These are phyloP conservation scores for Artemisia argyi DNA, from an alignment of 129 eudicot species.

Conservation along the genomic window DNA sequence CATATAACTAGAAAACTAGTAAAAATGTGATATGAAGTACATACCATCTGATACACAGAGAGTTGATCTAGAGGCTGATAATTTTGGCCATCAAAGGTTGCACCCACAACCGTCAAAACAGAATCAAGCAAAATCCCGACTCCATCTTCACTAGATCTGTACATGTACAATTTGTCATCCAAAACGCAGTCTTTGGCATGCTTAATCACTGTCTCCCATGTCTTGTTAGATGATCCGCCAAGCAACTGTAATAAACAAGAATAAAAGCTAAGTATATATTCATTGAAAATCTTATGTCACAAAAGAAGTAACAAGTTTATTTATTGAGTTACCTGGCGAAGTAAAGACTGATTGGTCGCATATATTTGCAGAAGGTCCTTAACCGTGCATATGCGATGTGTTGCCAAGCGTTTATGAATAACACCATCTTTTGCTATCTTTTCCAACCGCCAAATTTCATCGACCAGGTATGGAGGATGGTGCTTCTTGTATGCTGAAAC, in stretches of 20 bases:
- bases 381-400: constrained; percentile 39
- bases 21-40: constrained; percentile 4
- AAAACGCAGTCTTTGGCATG: constrained; percentile 61
- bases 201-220: constrained; percentile 53
- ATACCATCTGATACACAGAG: constrained; percentile 53
- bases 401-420: constrained; percentile 42
- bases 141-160: constrained; percentile 33
- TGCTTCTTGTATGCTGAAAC: constrained; percentile 75
- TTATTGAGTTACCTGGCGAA: constrained; percentile 49
- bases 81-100: constrained; percentile 50
- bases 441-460: constrained; percentile 70
- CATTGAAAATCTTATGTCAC: background rate
- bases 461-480: constrained; percentile 54
- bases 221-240: constrained; percentile 53
- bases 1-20: background rate
- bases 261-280: background rate
- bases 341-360: constrained; percentile 28
- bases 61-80: constrained; percentile 44
- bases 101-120: constrained; percentile 53
- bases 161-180: constrained; percentile 45
- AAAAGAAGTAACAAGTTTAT: background rate
- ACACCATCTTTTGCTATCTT: constrained; percentile 74
- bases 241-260: constrained; percentile 42
- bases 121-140: constrained; percentile 51
- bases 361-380: constrained; percentile 51